phyloP scores from a whole-genome alignment of 2,329 filamentous ascomycete genomes.

The Akanthomyces muscarius region DNA sequence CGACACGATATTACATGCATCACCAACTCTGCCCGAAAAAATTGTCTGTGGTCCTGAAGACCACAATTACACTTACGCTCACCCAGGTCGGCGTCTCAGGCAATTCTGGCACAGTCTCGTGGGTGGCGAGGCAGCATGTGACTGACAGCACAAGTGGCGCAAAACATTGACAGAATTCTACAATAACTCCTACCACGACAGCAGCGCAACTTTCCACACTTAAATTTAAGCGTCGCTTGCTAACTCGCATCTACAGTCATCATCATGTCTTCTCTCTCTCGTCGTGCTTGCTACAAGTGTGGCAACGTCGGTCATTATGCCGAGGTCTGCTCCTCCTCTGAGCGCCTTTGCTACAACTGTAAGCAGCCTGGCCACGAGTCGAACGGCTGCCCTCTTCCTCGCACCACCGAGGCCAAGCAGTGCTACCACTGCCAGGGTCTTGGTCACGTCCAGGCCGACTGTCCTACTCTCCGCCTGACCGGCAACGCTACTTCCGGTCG shows the following conservation, averaged over 20 bases:
- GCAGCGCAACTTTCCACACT: background rate
- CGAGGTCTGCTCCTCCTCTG: conserved; percentile 95
- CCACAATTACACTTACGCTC: background rate
- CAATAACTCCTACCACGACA: background rate
- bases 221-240: background rate
- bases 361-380: conserved; percentile 73
- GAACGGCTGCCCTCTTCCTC: conserved; percentile 92
- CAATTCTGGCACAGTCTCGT: background rate
- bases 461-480: conserved; percentile 89
- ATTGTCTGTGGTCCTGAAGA: background rate
- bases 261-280: conserved; percentile 74
- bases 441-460: conserved; percentile 97
- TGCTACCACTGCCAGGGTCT: conserved; percentile 99
- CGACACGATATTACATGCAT: background rate
- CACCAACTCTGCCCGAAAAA: background rate
- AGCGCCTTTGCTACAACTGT: conserved; percentile 99
- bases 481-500: conserved; percentile 77
- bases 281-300: conserved; percentile 79
- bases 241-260: conserved; percentile 25
- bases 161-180: background rate
- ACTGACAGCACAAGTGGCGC: background rate
- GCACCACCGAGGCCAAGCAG: conserved; percentile 98
- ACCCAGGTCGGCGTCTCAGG: background rate
- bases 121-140: background rate
- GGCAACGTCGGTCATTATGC: conserved; percentile 76